phyloP scores from a whole-genome alignment of 345 rosid genomes.

The Eutrema yunnanense region DNA sequence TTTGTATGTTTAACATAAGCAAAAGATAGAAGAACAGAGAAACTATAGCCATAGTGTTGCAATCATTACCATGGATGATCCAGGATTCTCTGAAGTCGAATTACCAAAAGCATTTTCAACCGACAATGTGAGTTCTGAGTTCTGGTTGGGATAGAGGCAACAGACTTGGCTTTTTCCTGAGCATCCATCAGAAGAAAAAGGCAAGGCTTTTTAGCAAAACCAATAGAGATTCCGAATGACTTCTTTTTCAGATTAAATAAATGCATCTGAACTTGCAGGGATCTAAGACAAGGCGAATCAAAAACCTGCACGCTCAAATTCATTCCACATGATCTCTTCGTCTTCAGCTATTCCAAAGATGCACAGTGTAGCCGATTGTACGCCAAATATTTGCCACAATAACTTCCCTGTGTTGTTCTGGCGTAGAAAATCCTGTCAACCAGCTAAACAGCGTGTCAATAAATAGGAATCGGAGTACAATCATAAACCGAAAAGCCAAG shows the following conservation, averaged over 20 bases:
- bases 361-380: slow-evolving; percentile 72
- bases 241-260: neutral
- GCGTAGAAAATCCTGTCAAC: slow-evolving; percentile 72
- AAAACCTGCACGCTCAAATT: slow-evolving; percentile 69
- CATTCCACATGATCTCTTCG: slow-evolving; percentile 88
- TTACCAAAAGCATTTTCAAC: slow-evolving; percentile 47
- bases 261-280: neutral
- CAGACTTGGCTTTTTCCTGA: slow-evolving; percentile 71
- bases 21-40: neutral
- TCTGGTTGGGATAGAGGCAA: slow-evolving; percentile 90
- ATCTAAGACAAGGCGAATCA: neutral
- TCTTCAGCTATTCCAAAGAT: slow-evolving; percentile 85
- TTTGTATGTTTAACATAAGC: neutral
- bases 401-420: slow-evolving; percentile 97
- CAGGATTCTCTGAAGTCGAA: slow-evolving; percentile 29
- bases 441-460: slow-evolving; percentile 3
- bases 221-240: neutral
- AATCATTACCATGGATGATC: slow-evolving; percentile 33
- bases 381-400: slow-evolving; percentile 88
- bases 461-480: neutral
- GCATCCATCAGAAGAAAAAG: slow-evolving; percentile 12
- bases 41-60: neutral
- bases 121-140: slow-evolving; percentile 42
- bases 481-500: neutral
- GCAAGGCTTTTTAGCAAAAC: slow-evolving; percentile 3